phyloP scores from a whole-genome alignment of 225 moss, liverwort and hornwort species.

The Polytrichum formosum region DNA sequence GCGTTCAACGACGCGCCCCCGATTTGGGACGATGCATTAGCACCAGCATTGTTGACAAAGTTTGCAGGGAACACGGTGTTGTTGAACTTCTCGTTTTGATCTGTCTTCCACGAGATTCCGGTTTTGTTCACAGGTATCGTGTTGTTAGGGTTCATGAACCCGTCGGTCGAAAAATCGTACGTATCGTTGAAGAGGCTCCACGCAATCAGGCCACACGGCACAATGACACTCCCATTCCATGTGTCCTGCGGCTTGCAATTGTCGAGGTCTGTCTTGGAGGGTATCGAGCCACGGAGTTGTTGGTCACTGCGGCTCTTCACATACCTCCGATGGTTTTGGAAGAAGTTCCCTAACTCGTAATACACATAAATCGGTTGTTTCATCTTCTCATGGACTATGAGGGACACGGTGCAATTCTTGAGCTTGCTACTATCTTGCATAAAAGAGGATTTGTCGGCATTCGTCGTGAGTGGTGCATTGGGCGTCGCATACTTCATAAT shows the following conservation, averaged over 20 bases:
- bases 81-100: constrained; percentile 43
- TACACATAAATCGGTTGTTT: constrained; percentile 44
- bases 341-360: constrained; percentile 47
- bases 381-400: constrained; percentile 29
- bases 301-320: constrained; percentile 44
- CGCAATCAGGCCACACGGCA: constrained; percentile 55
- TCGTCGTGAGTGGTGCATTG: constrained; percentile 21
- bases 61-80: constrained; percentile 44
- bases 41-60: constrained; percentile 44
- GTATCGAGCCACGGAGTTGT: constrained; percentile 25
- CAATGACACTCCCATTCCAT: constrained; percentile 15
- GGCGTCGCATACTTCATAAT: constrained; percentile 40
- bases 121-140: constrained; percentile 34
- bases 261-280: constrained; percentile 20
- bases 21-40: constrained; percentile 29
- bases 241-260: constrained; percentile 40
- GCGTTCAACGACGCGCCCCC: constrained; percentile 43
- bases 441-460: constrained; percentile 31
- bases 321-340: constrained; percentile 49
- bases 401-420: constrained; percentile 38
- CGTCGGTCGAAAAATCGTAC: constrained; percentile 40
- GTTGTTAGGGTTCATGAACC: constrained; percentile 20
- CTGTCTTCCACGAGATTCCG: constrained; percentile 33
- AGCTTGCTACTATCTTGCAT: constrained; percentile 44
- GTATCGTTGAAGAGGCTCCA: constrained; percentile 65